A percentile compares a stretch with the other conserved stretches of the same genome.
Evolutionary conservation across 1,284 basidiomycete genomes (phyloP).

Genomic region (Melampsora abietis-canadensis): DNA sequence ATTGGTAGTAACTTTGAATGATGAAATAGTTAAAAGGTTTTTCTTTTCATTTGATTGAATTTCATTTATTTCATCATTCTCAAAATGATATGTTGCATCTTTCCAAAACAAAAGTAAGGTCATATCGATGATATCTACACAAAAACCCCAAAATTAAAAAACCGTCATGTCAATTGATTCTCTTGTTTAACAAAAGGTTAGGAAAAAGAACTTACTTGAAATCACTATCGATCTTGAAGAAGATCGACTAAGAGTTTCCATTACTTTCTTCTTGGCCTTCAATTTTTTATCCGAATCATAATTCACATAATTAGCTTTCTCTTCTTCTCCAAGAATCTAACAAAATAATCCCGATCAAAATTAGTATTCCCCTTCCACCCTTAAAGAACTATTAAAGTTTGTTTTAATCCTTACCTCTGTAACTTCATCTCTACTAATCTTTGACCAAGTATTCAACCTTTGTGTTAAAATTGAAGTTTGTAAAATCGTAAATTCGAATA

Average conservation of each 20-base stretch:
- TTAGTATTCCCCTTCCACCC: background rate
- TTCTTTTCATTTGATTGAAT: background rate
- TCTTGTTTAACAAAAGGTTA: no score
- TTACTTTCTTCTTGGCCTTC: constrained; percentile 27
- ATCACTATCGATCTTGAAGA: constrained; percentile 30
- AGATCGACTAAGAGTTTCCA: constrained; percentile 21
- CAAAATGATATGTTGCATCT: constrained; percentile 31
- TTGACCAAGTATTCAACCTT: constrained; percentile 38
- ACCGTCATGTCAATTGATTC: no score
- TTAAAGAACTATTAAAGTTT: background rate
- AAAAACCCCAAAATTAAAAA: no score
- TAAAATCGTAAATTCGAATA: constrained; percentile 35
- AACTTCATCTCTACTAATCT: constrained; percentile 42
- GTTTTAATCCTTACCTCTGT: constrained; percentile 18
- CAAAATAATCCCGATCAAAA: background rate
- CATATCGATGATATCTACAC: constrained; percentile 41
- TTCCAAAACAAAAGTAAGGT: constrained; percentile 34
- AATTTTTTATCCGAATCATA: constrained; percentile 40
- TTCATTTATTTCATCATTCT: constrained; percentile 2
- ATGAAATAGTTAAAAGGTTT: background rate
- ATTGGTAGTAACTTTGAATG: background rate
- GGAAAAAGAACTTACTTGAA: background rate
- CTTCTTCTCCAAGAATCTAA: constrained; percentile 32
- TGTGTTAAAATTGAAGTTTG: constrained; percentile 24
- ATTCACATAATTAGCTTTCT: constrained; percentile 1